Conservation (phyloP, 2,329 filamentous ascomycete genomes). For the Lasiodiplodia citricola region DNA sequence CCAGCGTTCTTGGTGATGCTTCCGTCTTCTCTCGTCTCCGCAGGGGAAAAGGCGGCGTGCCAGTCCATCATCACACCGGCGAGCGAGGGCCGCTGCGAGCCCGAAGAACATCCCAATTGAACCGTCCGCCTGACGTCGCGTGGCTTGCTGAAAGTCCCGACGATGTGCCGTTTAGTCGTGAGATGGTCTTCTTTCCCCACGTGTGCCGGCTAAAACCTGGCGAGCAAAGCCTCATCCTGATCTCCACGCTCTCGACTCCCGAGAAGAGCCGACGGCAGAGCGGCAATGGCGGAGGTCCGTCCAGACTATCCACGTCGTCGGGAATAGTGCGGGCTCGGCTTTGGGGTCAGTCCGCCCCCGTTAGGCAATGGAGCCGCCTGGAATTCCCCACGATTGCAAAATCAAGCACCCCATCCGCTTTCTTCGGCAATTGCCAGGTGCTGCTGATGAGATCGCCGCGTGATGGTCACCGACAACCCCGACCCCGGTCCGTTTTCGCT, state of each 20-base stretch:
- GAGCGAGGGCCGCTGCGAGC: no score
- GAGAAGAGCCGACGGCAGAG: background rate
- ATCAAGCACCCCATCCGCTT: background rate
- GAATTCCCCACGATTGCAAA: background rate
- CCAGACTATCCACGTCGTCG: background rate
- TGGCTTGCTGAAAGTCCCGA: conserved; percentile 11
- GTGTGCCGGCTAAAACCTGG: background rate
- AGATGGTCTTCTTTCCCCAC: background rate
- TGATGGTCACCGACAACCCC: background rate
- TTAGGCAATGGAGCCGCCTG: conserved; percentile 6
- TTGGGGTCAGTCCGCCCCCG: background rate
- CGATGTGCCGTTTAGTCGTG: conserved; percentile 3
- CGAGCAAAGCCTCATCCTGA: background rate
- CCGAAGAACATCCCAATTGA: background rate
- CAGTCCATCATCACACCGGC: no score
- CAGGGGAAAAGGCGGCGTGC: no score
- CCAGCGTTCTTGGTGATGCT: background rate
- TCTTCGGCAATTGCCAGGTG: conserved; percentile 3
- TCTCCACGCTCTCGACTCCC: background rate
- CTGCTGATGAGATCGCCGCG: conserved; percentile 3
- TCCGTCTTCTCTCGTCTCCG: background rate
- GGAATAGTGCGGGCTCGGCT: background rate
- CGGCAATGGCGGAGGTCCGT: background rate
- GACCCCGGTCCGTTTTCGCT: background rate
- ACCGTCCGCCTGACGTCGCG: conserved; percentile 5